phyloP scores from a whole-genome alignment of 1,139 yeast genomes.

The Zygoascus sp. region DNA sequence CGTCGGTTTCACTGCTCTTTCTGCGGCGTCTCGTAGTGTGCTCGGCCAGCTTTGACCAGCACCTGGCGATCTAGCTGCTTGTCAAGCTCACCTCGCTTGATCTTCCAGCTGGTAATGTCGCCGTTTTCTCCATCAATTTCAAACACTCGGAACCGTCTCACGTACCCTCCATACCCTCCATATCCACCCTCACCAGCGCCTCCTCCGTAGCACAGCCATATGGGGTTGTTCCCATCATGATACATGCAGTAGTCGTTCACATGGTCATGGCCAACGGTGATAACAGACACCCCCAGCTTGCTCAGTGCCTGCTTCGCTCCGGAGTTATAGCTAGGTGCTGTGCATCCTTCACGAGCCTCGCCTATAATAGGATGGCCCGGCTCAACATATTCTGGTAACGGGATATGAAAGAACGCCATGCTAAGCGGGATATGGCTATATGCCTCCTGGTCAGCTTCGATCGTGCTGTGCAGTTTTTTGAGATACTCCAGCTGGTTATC shows the following conservation, averaged over 20 bases:
- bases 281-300: conserved; percentile 62
- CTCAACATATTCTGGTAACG: conserved; percentile 74
- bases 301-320: conserved; percentile 57
- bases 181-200: conserved; percentile 93
- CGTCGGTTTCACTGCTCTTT: too few species aligned
- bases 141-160: conserved; percentile 67
- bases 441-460: conserved; percentile 35
- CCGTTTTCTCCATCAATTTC: conserved; percentile 56
- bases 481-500: conserved; percentile 65
- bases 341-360: conserved; percentile 59
- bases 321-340: conserved; percentile 70
- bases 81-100: conserved; percentile 43
- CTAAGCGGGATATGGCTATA: conserved; percentile 50
- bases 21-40: neutral
- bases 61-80: conserved; percentile 52
- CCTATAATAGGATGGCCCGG: conserved; percentile 50
- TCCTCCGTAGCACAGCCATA: conserved; percentile 94
- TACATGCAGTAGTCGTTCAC: conserved; percentile 82
- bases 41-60: conserved; percentile 47
- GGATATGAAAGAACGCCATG: conserved; percentile 93
- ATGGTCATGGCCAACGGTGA: conserved; percentile 90
- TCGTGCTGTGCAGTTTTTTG: conserved; percentile 38
- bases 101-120: conserved; percentile 67
- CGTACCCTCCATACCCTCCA: conserved; percentile 82
- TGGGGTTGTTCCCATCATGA: conserved; percentile 41